Percentiles rank a stretch among this genome's conserved stretches.
Evolutionary conservation across 1,284 basidiomycete genomes (phyloP).

Genomic region (Heterobasidion annosum): DNA sequence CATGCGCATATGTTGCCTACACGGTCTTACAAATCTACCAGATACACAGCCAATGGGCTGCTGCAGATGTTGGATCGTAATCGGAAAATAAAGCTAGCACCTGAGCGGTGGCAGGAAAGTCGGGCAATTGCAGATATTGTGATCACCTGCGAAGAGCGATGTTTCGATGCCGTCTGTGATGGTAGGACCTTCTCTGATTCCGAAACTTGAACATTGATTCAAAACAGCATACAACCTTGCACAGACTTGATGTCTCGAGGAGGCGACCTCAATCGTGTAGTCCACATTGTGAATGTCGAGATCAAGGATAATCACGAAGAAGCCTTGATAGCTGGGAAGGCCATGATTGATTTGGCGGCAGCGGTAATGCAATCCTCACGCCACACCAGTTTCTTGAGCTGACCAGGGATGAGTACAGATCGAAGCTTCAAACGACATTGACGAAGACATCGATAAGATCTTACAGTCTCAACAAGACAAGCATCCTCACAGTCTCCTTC

Average conservation of each 20-base stretch:
- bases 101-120: slow-evolving; percentile 95
- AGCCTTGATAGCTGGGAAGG: slow-evolving; percentile 90
- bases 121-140: slow-evolving; percentile 87
- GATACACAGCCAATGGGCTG: slow-evolving; percentile 95
- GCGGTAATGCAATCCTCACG: slow-evolving; percentile 48
- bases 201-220: slow-evolving; percentile 4
- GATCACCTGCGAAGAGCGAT: slow-evolving; percentile 98
- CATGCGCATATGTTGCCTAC: slow-evolving; percentile 2
- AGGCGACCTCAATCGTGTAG: slow-evolving; percentile 88
- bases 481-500: slow-evolving; percentile 89
- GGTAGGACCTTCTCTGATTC: slow-evolving; percentile 44
- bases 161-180: slow-evolving; percentile 98
- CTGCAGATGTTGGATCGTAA: slow-evolving; percentile 97
- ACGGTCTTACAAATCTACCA: slow-evolving; percentile 10
- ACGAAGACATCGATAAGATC: slow-evolving; percentile 86
- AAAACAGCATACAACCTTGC: slow-evolving; percentile 1
- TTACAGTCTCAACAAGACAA: slow-evolving; percentile 78
- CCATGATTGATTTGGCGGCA: slow-evolving; percentile 88
- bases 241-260: slow-evolving; percentile 83
- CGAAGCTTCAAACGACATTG: slow-evolving; percentile 78
- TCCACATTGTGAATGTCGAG: slow-evolving; percentile 97
- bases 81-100: slow-evolving; percentile 84
- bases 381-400: neutral
- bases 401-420: slow-evolving; percentile 45
- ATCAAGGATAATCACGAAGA: slow-evolving; percentile 99